phyloP scores from a whole-genome alignment of 129 eudicot genomes.

The Kitagawia praeruptora region DNA sequence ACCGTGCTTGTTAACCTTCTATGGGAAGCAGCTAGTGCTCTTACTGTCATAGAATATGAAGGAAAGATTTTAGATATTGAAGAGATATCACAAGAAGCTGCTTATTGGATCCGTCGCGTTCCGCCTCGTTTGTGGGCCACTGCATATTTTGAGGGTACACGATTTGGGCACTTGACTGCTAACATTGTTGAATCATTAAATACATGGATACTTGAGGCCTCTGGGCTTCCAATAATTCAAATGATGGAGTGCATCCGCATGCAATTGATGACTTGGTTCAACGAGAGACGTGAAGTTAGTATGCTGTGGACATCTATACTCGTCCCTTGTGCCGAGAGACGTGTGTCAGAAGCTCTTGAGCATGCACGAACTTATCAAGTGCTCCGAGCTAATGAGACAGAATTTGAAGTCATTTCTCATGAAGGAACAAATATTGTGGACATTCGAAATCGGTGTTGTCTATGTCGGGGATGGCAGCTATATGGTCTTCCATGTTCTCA shows the following conservation, averaged over 20 bases:
- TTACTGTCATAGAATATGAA: conserved; percentile 49
- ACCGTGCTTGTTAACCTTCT: conserved; percentile 55
- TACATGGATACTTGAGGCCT: conserved; percentile 65
- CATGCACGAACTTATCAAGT: conserved; percentile 55
- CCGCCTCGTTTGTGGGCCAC: conserved; percentile 73
- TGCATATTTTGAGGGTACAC: conserved; percentile 58
- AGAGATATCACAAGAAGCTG: conserved; percentile 64
- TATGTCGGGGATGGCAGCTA: conserved; percentile 78
- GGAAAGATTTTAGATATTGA: conserved; percentile 51
- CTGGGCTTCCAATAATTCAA: conserved; percentile 69
- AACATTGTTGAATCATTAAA: conserved; percentile 49
- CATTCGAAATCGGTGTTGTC: conserved; percentile 56
- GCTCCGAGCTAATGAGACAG: conserved; percentile 73
- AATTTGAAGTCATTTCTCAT: conserved; percentile 68
- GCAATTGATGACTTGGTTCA: conserved; percentile 77
- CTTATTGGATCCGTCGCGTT: conserved; percentile 51
- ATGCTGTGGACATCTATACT: conserved; percentile 68
- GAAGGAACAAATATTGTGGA: conserved; percentile 65
- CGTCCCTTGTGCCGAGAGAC: conserved; percentile 65
- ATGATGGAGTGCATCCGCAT: conserved; percentile 81
- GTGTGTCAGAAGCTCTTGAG: conserved; percentile 67
- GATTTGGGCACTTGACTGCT: conserved; percentile 64
- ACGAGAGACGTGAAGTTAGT: conserved; percentile 63
- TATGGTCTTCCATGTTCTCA: conserved; percentile 77
- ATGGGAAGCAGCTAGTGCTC: conserved; percentile 76